Evolutionary conservation across 331 rosid genomes (phyloP).

Genomic region (Quercus phellos): DNA sequence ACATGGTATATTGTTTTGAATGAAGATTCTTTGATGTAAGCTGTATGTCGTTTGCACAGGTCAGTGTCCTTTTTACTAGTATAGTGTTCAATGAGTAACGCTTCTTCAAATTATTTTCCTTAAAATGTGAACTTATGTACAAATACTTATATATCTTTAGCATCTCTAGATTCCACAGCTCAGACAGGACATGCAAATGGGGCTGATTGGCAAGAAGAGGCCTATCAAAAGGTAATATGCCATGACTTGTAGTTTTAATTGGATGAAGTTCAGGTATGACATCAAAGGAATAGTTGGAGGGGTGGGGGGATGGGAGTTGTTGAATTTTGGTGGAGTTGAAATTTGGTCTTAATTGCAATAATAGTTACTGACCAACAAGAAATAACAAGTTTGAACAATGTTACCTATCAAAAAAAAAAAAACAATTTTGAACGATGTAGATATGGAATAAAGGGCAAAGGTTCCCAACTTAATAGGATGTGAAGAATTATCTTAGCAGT

Average conservation of each 20-base stretch:
- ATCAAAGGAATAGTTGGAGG: neutral
- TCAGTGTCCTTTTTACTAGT: neutral
- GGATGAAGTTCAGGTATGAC: no score
- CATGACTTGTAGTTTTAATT: conserved; percentile 2
- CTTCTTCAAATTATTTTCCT: no score
- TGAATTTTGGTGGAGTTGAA: neutral
- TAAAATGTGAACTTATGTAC: neutral
- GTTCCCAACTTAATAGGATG: neutral
- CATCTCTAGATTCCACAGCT: conserved; percentile 76
- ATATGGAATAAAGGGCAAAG: neutral
- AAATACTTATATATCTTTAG: conserved; percentile 33
- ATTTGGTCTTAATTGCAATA: neutral
- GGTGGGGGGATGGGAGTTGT: neutral
- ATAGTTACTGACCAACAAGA: neutral
- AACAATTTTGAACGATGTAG: neutral
- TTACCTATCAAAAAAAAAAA: no score
- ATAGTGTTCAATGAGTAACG: no score
- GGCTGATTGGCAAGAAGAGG: conserved; percentile 83
- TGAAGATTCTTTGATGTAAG: neutral
- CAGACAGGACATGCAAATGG: conserved; percentile 71
- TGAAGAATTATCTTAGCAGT: neutral
- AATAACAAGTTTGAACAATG: neutral
- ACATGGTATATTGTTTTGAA: neutral
- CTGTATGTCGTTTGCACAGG: no score
- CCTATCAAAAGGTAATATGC: conserved; percentile 64